Base-by-base conservation (phyloP, 2,329 filamentous ascomycete species). In the Amauroascus verrucosus region DNA sequence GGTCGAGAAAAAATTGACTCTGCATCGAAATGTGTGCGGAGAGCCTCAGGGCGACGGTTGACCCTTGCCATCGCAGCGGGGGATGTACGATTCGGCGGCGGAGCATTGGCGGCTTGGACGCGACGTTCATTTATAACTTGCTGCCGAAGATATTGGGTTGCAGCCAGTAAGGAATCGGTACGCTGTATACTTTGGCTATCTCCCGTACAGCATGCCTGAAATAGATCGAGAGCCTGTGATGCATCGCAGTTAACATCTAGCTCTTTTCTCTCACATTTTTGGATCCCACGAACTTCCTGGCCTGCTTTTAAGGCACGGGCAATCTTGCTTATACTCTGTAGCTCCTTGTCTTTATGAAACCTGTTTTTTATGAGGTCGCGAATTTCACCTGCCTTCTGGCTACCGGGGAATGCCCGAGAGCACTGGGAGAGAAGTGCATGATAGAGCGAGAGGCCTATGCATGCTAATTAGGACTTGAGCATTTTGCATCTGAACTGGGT, bases 361-460 rank as follows among this genome's bases (percentile, higher is more conserved):
- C 65, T 66, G 24, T 64, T 61, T 38, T 62, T 64, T 41, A 74
- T 59, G 11, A 71, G 57, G 1, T 51, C 51, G 61, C 65, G 49
- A 61, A 63, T 40, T 59, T 61, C 46, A 41, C 48, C 20, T 60
- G 61, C 56, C 60, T 63, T 16, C 57, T 51, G 22, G 59, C 56
- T 18, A 52, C 59, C 26, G 48, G 48, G n/a, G 46, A 63, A 60
- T 45, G 71, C 56, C 55, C 61, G 61, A 35, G 60, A 56, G 59
- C 68, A 71, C 66, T 71, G 69, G 59, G 67, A 66, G 48, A 75
- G 66, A 48, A 75, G 70, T 40, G 70, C 68, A 59, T 70, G 66
- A 58, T 74, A 75, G 22, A 75, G 68, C 35, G 71, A 67, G 57
- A 72, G 60, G 56, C 71, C 72, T 75, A 32, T 14, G 13, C 1